Conservation (phyloP, 106 monocot species). For the Triglochin maritima region DNA sequence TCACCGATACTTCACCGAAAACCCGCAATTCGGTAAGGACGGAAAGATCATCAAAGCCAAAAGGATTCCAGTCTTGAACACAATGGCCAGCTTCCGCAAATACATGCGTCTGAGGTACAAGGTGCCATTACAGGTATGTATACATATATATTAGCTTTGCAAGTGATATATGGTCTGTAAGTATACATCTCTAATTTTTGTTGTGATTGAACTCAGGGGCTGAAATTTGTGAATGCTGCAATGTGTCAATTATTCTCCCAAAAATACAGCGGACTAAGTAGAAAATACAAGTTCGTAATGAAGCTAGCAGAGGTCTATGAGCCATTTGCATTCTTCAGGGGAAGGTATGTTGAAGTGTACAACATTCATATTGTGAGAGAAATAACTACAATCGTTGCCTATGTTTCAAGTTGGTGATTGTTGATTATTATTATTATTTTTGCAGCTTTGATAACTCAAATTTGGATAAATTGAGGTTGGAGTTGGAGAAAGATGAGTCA, state of each 20-base stretch:
- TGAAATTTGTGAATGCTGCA: conserved; percentile 7
- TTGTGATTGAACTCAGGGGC: conserved; percentile 3
- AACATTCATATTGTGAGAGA: background rate
- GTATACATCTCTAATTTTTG: background rate
- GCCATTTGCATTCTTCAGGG: conserved; percentile 11
- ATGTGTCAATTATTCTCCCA: conserved; percentile 5
- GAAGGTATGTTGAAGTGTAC: conserved; percentile 4
- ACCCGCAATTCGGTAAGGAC: conserved; percentile 41
- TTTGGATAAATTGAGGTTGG: conserved; percentile 9
- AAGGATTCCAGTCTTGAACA: conserved; percentile 23
- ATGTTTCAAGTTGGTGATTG: background rate
- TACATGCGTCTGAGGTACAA: conserved; percentile 53
- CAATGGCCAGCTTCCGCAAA: conserved; percentile 16
- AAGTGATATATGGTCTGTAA: background rate
- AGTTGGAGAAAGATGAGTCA: background rate
- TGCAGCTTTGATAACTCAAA: conserved; percentile 26
- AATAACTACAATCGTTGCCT: background rate
- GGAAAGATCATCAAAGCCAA: conserved; percentile 22
- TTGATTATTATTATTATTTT: background rate
- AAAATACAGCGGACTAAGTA: conserved; percentile 3
- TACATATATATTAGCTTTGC: background rate
- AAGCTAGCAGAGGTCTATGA: conserved; percentile 7
- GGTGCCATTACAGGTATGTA: conserved; percentile 45
- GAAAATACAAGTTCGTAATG: conserved; percentile 14
- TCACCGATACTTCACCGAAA: conserved; percentile 29